These are phyloP conservation scores for Corynespora cassiicola DNA, from an alignment of 2,329 filamentous ascomycete genomes.

Conservation along the genomic window DNA sequence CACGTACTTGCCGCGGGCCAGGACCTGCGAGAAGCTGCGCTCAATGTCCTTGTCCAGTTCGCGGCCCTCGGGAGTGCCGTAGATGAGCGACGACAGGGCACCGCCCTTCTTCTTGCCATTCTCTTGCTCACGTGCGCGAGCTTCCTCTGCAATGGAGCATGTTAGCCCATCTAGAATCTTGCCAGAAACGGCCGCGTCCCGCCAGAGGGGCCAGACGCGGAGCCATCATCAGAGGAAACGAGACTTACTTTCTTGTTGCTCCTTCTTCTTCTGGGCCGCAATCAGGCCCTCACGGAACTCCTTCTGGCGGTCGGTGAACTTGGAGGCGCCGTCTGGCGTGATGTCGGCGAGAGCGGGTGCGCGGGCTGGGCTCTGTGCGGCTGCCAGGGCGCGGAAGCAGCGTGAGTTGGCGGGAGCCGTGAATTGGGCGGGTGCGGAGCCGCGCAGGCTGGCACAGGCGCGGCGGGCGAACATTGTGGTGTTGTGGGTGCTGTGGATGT, in stretches of 20 bases:
- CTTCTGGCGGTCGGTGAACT: slow-evolving; percentile 84
- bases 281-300: slow-evolving; percentile 84
- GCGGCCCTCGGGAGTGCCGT: slow-evolving; percentile 93
- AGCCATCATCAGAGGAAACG: slow-evolving; percentile 49
- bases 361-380: slow-evolving; percentile 30
- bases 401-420: slow-evolving; percentile 25
- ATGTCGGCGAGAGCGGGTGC: slow-evolving; percentile 86
- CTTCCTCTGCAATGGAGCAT: slow-evolving; percentile 55
- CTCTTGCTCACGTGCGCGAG: slow-evolving; percentile 66
- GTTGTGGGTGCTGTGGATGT: slow-evolving; percentile 5
- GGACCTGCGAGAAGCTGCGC: slow-evolving; percentile 91
- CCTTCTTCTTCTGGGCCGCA: slow-evolving; percentile 76
- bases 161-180: slow-evolving; percentile 66
- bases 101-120: slow-evolving; percentile 68
- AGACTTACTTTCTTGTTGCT: slow-evolving; percentile 83
- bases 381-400: slow-evolving; percentile 33
- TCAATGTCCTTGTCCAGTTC: slow-evolving; percentile 96
- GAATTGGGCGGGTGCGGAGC: slow-evolving; percentile 22
- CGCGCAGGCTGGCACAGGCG: slow-evolving; percentile 33
- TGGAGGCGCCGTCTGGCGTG: slow-evolving; percentile 71
- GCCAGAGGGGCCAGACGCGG: slow-evolving; percentile 43
- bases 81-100: slow-evolving; percentile 85
- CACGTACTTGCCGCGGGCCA: slow-evolving; percentile 96
- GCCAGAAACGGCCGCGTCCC: slow-evolving; percentile 34
- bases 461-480: slow-evolving; percentile 41